phyloP scores from a whole-genome alignment of 2,329 filamentous ascomycete species.

The Colletotrichum sansevieriae region DNA sequence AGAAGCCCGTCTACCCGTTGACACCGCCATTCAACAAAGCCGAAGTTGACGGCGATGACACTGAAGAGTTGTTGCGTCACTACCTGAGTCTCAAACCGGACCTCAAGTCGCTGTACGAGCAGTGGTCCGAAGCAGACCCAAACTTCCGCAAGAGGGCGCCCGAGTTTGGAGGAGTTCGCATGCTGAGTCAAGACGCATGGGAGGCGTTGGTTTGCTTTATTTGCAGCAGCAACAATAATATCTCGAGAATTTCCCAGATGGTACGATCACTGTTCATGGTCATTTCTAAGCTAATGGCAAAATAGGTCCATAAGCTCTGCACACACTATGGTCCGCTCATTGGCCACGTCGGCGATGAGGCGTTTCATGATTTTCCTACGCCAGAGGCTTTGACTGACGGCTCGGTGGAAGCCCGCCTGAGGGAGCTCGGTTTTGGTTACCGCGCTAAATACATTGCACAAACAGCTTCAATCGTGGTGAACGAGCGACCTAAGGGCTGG shows the following conservation, averaged over 20 bases:
- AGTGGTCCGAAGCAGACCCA: constrained; percentile 87
- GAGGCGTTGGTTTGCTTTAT: constrained; percentile 95
- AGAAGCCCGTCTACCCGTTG: constrained; percentile 39
- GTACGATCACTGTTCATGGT: constrained; percentile 55
- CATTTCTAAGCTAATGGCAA: constrained; percentile 6
- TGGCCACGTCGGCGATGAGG: constrained; percentile 74
- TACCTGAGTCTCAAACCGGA: constrained; percentile 92
- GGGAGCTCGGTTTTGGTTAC: constrained; percentile 92
- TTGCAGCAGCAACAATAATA: constrained; percentile 99
- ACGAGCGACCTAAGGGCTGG: constrained; percentile 79
- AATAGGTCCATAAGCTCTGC: constrained; percentile 86
- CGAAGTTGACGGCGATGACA: constrained; percentile 70
- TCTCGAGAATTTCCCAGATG: constrained; percentile 95
- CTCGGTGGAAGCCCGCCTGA: constrained; percentile 83
- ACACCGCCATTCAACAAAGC: constrained; percentile 28
- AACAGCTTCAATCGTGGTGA: constrained; percentile 81
- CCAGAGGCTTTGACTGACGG: constrained; percentile 79
- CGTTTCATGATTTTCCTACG: constrained; percentile 89
- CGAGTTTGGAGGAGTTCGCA: constrained; percentile 90
- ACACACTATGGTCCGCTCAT: constrained; percentile 84
- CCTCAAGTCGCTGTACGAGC: constrained; percentile 79
- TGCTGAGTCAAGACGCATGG: constrained; percentile 95
- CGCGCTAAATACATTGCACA: constrained; percentile 91
- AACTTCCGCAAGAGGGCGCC: constrained; percentile 92
- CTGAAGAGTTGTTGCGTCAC: constrained; percentile 78